These are phyloP conservation scores for Aspergillus sojae DNA, from an alignment of 2,329 filamentous ascomycete genomes.

Conservation along the genomic window DNA sequence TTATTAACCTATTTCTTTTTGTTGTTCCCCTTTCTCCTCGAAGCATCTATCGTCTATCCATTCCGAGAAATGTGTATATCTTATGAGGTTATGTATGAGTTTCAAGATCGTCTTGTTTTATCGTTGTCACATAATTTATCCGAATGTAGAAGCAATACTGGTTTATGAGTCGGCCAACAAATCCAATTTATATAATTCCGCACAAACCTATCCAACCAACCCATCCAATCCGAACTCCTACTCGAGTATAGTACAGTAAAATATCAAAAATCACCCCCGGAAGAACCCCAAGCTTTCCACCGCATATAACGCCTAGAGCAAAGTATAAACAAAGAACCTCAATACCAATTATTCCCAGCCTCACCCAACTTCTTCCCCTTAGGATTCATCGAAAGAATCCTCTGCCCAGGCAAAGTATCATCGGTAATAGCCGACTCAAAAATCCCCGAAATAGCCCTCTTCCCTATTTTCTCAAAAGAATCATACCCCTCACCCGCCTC, in stretches of 20 bases:
- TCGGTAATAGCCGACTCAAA: slow-evolving; percentile 61
- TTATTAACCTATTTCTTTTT: neutral
- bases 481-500: slow-evolving; percentile 47
- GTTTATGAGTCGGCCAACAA: neutral
- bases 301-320: neutral
- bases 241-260: neutral
- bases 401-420: slow-evolving; percentile 58
- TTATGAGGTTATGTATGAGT: neutral
- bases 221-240: neutral
- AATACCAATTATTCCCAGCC: slow-evolving; percentile 62
- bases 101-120: neutral
- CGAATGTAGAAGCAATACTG: neutral
- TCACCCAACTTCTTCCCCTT: slow-evolving; percentile 57
- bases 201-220: neutral
- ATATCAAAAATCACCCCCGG: neutral
- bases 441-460: slow-evolving; percentile 59
- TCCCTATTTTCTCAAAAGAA: slow-evolving; percentile 57
- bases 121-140: neutral
- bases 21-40: neutral
- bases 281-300: neutral
- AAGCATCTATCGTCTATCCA: neutral
- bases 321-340: slow-evolving; percentile 20
- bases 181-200: neutral
- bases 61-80: neutral
- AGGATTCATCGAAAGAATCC: slow-evolving; percentile 62